A percentile compares a stretch with the other conserved stretches of the same genome.
Conservation (phyloP, 1,284 basidiomycete genomes). For the Cutaneotrichosporon sp. region DNA sequence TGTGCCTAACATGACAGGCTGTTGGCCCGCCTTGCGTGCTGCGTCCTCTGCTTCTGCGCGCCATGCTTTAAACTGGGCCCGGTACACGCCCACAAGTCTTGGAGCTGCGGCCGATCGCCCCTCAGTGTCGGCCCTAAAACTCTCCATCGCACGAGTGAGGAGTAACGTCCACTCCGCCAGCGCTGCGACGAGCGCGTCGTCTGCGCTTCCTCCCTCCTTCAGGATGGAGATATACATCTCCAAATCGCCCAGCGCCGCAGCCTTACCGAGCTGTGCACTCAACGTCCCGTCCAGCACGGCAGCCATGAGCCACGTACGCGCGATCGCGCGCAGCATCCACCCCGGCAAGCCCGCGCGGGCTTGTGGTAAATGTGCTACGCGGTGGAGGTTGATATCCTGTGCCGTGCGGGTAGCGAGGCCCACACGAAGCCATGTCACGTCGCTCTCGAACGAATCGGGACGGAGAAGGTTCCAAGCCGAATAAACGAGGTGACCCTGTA, state of each 20-base stretch:
- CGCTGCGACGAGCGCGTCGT: constrained; percentile 32
- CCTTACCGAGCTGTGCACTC: constrained; percentile 36
- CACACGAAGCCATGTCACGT: constrained; percentile 38
- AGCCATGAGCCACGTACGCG: constrained; percentile 37
- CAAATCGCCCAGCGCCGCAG: constrained; percentile 23
- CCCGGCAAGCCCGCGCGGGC: constrained; percentile 32
- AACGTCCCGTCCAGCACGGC: constrained; percentile 34
- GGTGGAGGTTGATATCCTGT: constrained; percentile 42
- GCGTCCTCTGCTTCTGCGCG: constrained; percentile 19
- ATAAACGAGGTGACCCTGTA: constrained; percentile 41
- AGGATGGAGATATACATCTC: constrained; percentile 25
- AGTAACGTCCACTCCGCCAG: constrained; percentile 40
- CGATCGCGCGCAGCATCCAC: constrained; percentile 32
- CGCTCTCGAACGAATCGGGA: constrained; percentile 38
- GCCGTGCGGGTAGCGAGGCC: constrained; percentile 36
- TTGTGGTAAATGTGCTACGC: constrained; percentile 30
- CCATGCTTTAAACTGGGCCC: constrained; percentile 32
- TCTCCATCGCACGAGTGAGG: constrained; percentile 29
- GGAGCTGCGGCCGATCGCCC: constrained; percentile 15
- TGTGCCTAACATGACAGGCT: constrained; percentile 19
- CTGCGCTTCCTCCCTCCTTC: constrained; percentile 14
- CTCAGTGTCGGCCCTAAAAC: constrained; percentile 23
- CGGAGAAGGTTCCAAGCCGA: constrained; percentile 41
- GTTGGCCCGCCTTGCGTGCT: background rate
- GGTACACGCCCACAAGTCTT: constrained; percentile 24